Conservation (phyloP, 2,329 filamentous ascomycete species). For the Stemphylium vesicarium region DNA sequence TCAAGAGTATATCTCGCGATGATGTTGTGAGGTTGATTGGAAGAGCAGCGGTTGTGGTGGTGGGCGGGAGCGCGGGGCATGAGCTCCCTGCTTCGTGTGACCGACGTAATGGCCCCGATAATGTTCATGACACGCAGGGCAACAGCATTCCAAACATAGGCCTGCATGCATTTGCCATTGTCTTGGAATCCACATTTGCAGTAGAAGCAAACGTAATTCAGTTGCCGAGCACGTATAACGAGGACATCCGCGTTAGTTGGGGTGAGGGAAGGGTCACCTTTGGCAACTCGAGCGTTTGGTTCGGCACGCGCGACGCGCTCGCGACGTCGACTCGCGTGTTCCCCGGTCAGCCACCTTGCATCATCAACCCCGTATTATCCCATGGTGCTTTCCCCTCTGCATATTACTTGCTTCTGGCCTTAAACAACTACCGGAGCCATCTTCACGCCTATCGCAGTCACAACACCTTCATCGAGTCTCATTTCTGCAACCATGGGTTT, state of each 20-base stretch:
- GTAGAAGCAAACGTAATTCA: too few relatives aligned
- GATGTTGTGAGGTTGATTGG: not conserved
- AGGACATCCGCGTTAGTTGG: too few relatives aligned
- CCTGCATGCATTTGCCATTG: too few relatives aligned
- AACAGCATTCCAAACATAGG: not conserved
- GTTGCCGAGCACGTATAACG: too few relatives aligned
- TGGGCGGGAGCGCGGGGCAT: slow-evolving; percentile 9
- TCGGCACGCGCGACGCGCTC: slow-evolving; percentile 16
- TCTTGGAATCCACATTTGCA: too few relatives aligned
- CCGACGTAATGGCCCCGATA: slow-evolving; percentile 10
- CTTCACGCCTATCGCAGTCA: not conserved
- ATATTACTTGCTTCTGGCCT: not conserved
- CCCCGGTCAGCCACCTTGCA: slow-evolving; percentile 36
- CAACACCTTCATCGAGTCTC: not conserved
- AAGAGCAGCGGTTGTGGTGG: not conserved
- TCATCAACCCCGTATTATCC: slow-evolving; percentile 18
- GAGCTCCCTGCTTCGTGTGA: slow-evolving; percentile 4
- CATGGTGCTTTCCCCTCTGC: slow-evolving; percentile 5
- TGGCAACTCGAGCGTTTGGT: not conserved
- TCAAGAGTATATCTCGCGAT: not conserved
- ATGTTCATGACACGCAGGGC: not conserved
- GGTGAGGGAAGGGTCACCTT: not conserved
- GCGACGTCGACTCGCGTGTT: slow-evolving; percentile 12
- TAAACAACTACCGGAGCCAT: not conserved
- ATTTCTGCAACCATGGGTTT: slow-evolving; percentile 53